Evolutionary conservation across 148 eudicot genomes (phyloP).

Genomic region (Spergularia bocconei): DNA sequence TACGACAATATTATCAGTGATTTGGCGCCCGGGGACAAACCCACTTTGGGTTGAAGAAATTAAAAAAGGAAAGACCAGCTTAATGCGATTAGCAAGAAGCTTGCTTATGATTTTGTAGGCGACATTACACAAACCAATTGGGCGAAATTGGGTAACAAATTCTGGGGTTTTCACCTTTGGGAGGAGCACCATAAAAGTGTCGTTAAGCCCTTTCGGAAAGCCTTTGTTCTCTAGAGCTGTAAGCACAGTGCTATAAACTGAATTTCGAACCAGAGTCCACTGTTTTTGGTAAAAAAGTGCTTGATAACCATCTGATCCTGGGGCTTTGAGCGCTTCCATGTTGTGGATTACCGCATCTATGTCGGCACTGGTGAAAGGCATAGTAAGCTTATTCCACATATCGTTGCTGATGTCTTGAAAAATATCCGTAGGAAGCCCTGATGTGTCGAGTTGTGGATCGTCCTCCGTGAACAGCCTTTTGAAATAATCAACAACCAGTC

Average conservation of each 20-base stretch:
- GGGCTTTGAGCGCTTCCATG: background rate
- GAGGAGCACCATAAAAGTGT: background rate
- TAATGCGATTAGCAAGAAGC: background rate
- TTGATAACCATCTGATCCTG: background rate
- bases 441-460: accelerated
- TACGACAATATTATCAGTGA: background rate
- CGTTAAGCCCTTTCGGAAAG: background rate
- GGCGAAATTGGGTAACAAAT: background rate
- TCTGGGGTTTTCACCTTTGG: background rate
- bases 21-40: background rate
- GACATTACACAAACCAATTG: background rate
- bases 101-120: background rate
- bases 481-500: too few relatives aligned
- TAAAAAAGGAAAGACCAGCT: background rate
- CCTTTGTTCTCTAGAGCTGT: background rate
- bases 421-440: background rate
- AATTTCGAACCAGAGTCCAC: background rate
- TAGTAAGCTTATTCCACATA: background rate
- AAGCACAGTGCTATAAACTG: background rate
- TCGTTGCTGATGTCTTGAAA: background rate
- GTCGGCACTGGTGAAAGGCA: background rate
- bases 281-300: background rate
- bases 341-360: background rate
- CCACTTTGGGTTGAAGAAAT: background rate
- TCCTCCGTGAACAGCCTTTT: background rate